These are phyloP conservation scores for Magnolia sinica DNA, from an alignment of 164 flowering plant species.

Conservation along the genomic window DNA sequence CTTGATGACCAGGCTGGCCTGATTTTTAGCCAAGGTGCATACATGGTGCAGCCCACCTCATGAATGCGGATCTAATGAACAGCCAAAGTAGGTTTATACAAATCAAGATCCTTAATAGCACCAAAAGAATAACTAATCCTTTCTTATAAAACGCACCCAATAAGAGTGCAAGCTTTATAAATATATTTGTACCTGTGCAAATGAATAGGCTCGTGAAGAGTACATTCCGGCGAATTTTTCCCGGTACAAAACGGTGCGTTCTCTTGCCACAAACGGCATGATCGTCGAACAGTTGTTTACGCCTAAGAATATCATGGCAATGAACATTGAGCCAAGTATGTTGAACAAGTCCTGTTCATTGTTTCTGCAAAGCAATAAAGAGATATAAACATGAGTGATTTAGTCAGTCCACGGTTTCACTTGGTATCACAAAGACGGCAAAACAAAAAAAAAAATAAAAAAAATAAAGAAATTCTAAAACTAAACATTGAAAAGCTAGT, in stretches of 20 bases:
- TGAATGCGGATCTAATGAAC: neutral
- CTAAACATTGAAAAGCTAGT: neutral
- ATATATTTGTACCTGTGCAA: conserved; percentile 37
- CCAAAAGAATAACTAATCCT: neutral
- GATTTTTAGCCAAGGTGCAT: neutral
- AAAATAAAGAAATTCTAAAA: no score
- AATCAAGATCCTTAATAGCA: neutral
- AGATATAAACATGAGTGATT: neutral
- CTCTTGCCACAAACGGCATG: conserved; percentile 36
- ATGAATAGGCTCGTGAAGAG: conserved; percentile 41
- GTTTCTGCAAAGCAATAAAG: conserved; percentile 20
- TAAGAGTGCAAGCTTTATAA: neutral
- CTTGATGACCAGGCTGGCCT: no score
- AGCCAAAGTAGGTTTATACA: neutral
- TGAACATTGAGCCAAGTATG: conserved; percentile 42
- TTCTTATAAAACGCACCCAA: neutral
- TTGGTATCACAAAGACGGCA: no score
- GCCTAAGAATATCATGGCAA: conserved; percentile 34
- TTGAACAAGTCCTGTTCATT: conserved; percentile 41
- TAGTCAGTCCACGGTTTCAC: neutral
- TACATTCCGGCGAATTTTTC: conserved; percentile 57
- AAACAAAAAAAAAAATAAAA: no score
- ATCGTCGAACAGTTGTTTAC: conserved; percentile 39
- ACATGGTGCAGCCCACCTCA: neutral
- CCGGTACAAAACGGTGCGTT: conserved; percentile 40